A percentile compares a stretch with the other conserved stretches of the same genome.
These are phyloP conservation scores for Colletotrichum trifolii DNA, from an alignment of 2,329 filamentous ascomycete genomes.

Conservation along the genomic window DNA sequence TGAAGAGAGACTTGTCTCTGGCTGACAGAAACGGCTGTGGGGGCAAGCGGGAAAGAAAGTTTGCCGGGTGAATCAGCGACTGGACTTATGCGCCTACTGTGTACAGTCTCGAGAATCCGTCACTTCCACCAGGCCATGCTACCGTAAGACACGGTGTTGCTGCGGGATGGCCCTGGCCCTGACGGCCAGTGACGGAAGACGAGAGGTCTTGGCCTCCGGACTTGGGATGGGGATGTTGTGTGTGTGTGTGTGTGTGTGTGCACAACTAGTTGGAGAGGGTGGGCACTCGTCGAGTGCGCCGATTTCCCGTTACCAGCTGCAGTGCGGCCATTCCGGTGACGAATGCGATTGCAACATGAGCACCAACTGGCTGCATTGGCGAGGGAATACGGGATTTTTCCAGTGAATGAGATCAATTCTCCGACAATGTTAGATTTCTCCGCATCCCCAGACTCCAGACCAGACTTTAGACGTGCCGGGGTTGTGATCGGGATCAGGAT, in stretches of 20 bases:
- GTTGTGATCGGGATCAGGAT: background rate
- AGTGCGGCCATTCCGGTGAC: slow-evolving; percentile 1
- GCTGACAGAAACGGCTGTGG: slow-evolving; percentile 35
- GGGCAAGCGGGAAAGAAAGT: slow-evolving; percentile 25
- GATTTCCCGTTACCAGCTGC: background rate
- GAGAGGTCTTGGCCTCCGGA: slow-evolving; percentile 17
- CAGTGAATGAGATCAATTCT: slow-evolving; percentile 22
- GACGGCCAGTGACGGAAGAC: slow-evolving; percentile 19
- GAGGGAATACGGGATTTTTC: slow-evolving; percentile 13
- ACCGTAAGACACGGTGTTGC: background rate
- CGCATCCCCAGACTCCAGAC: slow-evolving; percentile 20
- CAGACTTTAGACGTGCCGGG: slow-evolving; percentile 20
- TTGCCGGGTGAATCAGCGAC: slow-evolving; percentile 34
- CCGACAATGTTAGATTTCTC: slow-evolving; percentile 20
- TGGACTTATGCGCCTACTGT: slow-evolving; percentile 27
- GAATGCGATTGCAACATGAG: slow-evolving; percentile 19
- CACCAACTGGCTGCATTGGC: background rate
- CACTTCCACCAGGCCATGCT: slow-evolving; percentile 15
- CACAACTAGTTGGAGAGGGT: slow-evolving; percentile 11
- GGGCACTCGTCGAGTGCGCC: no score
- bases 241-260: slow-evolving; percentile 3
- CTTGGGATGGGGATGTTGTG: slow-evolving; percentile 22
- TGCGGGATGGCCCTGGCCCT: slow-evolving; percentile 7
- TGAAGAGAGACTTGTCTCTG: slow-evolving; percentile 30
- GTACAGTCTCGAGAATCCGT: background rate